phyloP scores from a whole-genome alignment of 345 rosid genomes.

The Populus deltoides region DNA sequence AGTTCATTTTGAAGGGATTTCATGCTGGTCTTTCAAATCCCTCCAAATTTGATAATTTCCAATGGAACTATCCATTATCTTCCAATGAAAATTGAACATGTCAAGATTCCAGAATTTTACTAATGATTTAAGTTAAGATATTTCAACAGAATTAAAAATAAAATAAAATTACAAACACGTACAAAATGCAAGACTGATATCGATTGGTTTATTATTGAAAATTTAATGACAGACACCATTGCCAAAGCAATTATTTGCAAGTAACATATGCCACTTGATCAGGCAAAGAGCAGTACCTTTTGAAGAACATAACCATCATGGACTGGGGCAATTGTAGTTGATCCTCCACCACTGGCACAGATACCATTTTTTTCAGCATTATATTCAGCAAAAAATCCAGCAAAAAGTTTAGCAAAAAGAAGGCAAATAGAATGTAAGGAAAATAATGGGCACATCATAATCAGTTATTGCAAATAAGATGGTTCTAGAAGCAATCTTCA shows the following conservation, averaged over 20 bases:
- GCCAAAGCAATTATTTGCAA: background rate
- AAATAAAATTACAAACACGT: background rate
- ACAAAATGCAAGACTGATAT: background rate
- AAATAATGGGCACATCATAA: background rate
- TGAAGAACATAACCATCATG: slow-evolving; percentile 99
- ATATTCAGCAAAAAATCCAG: background rate
- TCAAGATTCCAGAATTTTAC: background rate
- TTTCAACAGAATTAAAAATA: background rate
- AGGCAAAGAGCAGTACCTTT: slow-evolving; percentile 49
- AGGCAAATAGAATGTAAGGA: background rate
- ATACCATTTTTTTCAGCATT: slow-evolving; percentile 1
- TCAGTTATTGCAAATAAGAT: background rate
- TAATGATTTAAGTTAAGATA: background rate
- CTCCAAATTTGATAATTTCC: background rate
- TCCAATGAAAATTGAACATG: background rate
- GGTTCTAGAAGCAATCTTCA: background rate
- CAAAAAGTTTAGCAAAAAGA: background rate
- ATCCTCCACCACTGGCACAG: slow-evolving; percentile 89
- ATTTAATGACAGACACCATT: background rate
- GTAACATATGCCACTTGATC: background rate
- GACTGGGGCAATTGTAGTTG: slow-evolving; percentile 90
- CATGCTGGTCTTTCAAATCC: background rate
- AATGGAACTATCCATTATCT: background rate
- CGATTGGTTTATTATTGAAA: background rate
- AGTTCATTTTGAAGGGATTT: background rate